Evolutionary conservation across 2,329 filamentous ascomycete genomes (phyloP), one percentile per base, ranked within the genome.

Genomic region (Fusarium heterosporum): DNA sequence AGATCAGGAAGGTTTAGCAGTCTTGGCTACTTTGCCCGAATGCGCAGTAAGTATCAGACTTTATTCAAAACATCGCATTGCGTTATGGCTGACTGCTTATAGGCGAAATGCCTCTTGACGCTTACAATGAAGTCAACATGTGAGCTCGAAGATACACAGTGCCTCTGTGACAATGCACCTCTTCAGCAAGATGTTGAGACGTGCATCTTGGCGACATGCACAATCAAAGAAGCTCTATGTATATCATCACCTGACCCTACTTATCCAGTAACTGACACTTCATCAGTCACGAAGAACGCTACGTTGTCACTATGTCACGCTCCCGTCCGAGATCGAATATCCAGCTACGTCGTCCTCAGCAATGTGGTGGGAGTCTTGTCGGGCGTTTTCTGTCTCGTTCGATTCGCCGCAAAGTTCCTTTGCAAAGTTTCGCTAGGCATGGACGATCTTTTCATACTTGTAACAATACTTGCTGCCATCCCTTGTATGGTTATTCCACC

Each of bases 321-420:
- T 4, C 72, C 65, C 14, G 32, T 72, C 5, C 68, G 74, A 11
- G 72, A 79, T 60, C 78, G 74, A 49, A 77, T 64, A 61, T 66
- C n/a, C 14, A 16, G 41, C 10, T 55, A 54, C 45, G 16, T 59
- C 7, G 14, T 5, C 29, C 14, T 52, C 26, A 74, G 68, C 2
- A 61, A 64, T 10, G 63, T 76, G 30, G 74, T 80, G 41, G 65
- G 78, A 12, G 72, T 73, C 49, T 69, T 82, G 3, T 71, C 73
- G 66, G 69, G 77, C 68, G 43, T 62, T 25, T 81, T 83, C 56
- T 73, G 83, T 25, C 59, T 79, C 6, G 71, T 82, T 9, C 81
- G 84, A 13, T 75, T 83, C 10, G 69, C 62, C 4, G 77, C 72
- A 40, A 78, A 76, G 55, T 56, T 80, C 16, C 76, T 59, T 16